Percentiles rank a stretch among this genome's conserved stretches.
Evolutionary conservation across 441 rosid genomes (phyloP).

Genomic region (Pelargonium citronellum): DNA sequence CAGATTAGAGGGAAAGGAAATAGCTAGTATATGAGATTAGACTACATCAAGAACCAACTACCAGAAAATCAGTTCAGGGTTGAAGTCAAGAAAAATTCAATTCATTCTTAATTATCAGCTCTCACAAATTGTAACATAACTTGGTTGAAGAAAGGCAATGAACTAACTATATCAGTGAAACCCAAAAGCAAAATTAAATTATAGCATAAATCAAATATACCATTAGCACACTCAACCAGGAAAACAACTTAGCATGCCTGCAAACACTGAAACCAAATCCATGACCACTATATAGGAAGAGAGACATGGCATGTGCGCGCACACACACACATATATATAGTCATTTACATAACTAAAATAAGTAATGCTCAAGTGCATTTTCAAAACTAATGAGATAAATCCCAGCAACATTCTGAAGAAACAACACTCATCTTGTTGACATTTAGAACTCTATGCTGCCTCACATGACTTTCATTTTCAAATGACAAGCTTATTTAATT

Average conservation of each 20-base stretch:
- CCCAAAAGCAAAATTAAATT: not conserved
- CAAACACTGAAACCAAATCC: not conserved
- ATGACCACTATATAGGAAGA: not conserved
- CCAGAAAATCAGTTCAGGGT: not conserved
- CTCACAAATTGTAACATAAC: not conserved
- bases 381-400: too few relatives aligned
- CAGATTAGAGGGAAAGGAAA: not conserved
- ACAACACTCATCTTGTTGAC: too few relatives aligned
- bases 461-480: too few relatives aligned
- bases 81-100: not conserved
- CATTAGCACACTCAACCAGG: conserved; percentile 1
- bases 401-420: too few relatives aligned
- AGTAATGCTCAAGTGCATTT: too few relatives aligned
- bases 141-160: not conserved
- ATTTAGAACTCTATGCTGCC: too few relatives aligned
- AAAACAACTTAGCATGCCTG: not conserved
- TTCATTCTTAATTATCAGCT: not conserved
- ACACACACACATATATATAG: not conserved
- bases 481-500: not conserved
- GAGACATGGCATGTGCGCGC: not conserved
- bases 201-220: not conserved
- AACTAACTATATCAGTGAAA: not conserved
- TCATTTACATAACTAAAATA: too few relatives aligned
- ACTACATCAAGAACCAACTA: not conserved
- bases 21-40: not conserved